Conservation (phyloP, 2,329 filamentous ascomycete genomes). For the Fusarium redolens region DNA sequence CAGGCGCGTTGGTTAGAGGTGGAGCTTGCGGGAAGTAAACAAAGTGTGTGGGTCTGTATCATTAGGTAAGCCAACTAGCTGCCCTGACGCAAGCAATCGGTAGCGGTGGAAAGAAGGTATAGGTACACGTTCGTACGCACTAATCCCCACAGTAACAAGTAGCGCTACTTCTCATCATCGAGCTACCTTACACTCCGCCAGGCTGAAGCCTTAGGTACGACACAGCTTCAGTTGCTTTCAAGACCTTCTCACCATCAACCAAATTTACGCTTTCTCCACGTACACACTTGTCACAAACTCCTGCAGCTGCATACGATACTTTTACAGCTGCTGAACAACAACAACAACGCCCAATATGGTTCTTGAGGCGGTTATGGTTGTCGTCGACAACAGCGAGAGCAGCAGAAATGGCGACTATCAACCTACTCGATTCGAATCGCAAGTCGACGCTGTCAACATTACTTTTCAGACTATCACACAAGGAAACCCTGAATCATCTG, state of each 20-base stretch:
- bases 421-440: slow-evolving; percentile 94
- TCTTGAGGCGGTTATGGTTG: slow-evolving; percentile 99
- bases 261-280: slow-evolving; percentile 23
- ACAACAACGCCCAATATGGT: slow-evolving; percentile 77
- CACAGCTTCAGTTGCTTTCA: slow-evolving; percentile 44
- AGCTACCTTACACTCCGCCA: slow-evolving; percentile 46
- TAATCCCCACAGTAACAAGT: slow-evolving; percentile 17
- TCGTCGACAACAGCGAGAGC: slow-evolving; percentile 99
- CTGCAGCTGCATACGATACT: slow-evolving; percentile 1
- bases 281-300: slow-evolving; percentile 3
- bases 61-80: slow-evolving; percentile 45
- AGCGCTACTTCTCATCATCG: slow-evolving; percentile 34
- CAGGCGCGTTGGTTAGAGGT: slow-evolving; percentile 38
- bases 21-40: slow-evolving; percentile 45
- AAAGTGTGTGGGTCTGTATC: slow-evolving; percentile 31
- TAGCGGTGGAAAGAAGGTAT: slow-evolving; percentile 19
- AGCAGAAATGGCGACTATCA: slow-evolving; percentile 95
- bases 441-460: slow-evolving; percentile 93
- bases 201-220: slow-evolving; percentile 61
- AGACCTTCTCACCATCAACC: slow-evolving; percentile 44
- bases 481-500: slow-evolving; percentile 95
- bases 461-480: slow-evolving; percentile 96
- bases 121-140: slow-evolving; percentile 9
- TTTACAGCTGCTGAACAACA: slow-evolving; percentile 8
- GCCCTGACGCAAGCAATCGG: slow-evolving; percentile 39